Evolutionary conservation across 768 basidiomycete species (phyloP).

Genomic region (Postia placenta): DNA sequence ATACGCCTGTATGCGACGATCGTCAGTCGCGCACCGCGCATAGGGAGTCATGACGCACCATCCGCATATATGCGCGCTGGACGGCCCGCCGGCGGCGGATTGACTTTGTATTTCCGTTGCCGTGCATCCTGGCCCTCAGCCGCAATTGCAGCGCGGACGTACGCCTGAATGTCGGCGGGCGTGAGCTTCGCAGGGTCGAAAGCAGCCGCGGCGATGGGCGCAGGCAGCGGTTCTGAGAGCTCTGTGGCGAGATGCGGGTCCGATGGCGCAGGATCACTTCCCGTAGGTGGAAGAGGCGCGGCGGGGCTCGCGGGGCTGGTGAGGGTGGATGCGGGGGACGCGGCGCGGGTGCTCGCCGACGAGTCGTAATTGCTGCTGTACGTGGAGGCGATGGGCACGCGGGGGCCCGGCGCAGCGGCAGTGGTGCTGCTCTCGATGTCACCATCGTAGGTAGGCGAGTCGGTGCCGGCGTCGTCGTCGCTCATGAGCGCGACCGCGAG

Average conservation of each 20-base stretch:
- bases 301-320: constrained; percentile 3
- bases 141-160: constrained; percentile 69
- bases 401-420: constrained; percentile 30
- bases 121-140: constrained; percentile 45
- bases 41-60: constrained; percentile 41
- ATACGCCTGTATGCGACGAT: constrained; percentile 58
- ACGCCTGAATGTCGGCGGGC: constrained; percentile 72
- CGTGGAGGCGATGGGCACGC: too few species aligned
- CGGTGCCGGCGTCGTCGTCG: constrained; percentile 72
- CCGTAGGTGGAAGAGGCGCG: not conserved
- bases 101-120: constrained; percentile 64
- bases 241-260: too few species aligned
- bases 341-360: constrained; percentile 14
- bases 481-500: constrained; percentile 33
- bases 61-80: constrained; percentile 93
- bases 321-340: constrained; percentile 11
- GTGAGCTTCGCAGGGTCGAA: constrained; percentile 68
- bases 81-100: constrained; percentile 71
- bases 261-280: not conserved
- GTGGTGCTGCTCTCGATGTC: constrained; percentile 78
- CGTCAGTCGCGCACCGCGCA: not conserved
- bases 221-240: constrained; percentile 19
- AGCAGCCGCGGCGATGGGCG: constrained; percentile 19
- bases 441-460: constrained; percentile 87
- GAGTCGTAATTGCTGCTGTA: constrained; percentile 21